A percentile compares a stretch with the other conserved stretches of the same genome.
phyloP scores from a whole-genome alignment of 164 flowering plant genomes.

The Umbellularia californica region DNA sequence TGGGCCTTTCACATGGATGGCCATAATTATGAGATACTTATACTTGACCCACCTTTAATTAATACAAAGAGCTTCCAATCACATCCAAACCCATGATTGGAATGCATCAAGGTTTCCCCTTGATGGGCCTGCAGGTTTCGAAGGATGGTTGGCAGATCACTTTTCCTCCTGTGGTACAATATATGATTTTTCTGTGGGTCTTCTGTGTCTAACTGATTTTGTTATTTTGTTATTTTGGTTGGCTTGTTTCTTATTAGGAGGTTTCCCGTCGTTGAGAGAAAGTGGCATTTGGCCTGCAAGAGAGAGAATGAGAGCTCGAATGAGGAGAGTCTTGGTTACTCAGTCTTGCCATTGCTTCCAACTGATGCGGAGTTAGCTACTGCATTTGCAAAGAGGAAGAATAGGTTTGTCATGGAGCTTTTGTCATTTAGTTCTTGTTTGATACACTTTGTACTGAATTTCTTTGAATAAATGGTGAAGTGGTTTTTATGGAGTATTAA shows the following conservation, averaged over 20 bases:
- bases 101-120: too few relatives aligned
- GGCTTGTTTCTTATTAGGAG: constrained; percentile 39
- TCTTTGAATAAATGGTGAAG: too few relatives aligned
- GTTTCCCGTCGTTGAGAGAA: constrained; percentile 85
- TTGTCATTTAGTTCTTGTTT: background rate
- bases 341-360: constrained; percentile 43
- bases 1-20: too few relatives aligned
- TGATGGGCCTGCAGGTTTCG: too few relatives aligned
- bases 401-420: constrained; percentile 34
- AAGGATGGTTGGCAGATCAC: too few relatives aligned
- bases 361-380: constrained; percentile 59
- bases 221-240: background rate
- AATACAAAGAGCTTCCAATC: too few relatives aligned
- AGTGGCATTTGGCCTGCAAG: constrained; percentile 76
- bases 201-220: background rate
- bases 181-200: background rate
- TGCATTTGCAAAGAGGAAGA: constrained; percentile 64
- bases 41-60: too few relatives aligned
- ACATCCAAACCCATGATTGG: too few relatives aligned
- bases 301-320: constrained; percentile 27
- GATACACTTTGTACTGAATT: too few relatives aligned
- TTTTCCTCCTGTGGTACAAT: too few relatives aligned
- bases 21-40: too few relatives aligned
- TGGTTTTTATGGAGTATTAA: too few relatives aligned
- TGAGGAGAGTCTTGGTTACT: constrained; percentile 19